Conservation (phyloP, 176 grass and related monocot species). For the Echinochloa phyllopogon region DNA sequence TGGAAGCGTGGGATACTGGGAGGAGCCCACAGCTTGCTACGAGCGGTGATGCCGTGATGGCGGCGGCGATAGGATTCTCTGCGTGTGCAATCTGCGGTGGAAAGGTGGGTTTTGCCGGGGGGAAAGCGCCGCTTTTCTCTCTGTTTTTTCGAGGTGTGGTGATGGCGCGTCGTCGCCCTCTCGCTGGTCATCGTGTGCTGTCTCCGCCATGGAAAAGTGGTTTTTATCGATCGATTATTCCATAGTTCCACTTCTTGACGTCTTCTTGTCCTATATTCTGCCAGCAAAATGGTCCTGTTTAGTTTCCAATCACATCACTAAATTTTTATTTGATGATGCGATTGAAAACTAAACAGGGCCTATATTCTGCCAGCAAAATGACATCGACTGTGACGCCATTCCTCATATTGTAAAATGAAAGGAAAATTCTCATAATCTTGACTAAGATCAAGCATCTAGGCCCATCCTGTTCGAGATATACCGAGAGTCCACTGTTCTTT, state of each 20-base stretch:
- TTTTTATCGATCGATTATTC: neutral
- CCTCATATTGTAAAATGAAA: neutral
- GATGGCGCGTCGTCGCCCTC: neutral
- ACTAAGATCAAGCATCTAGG: neutral
- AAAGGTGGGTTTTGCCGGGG: neutral
- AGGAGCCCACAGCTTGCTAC: neutral
- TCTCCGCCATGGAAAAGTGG: neutral
- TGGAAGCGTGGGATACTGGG: neutral
- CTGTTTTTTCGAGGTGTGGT: neutral
- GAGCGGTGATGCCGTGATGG: neutral
- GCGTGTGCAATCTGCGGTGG: conserved; percentile 9
- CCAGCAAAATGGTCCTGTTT: neutral
- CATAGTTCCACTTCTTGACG: neutral
- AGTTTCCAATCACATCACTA: too few species aligned
- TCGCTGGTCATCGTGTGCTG: neutral
- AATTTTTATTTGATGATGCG: too few species aligned
- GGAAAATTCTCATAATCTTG: neutral
- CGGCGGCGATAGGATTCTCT: conserved; percentile 16
- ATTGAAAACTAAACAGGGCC: too few species aligned
- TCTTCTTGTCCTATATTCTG: too few species aligned
- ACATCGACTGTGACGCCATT: neutral
- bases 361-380: neutral
- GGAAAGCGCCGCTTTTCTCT: neutral
- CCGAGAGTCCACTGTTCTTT: too few species aligned
- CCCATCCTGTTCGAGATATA: too few species aligned